These are phyloP conservation scores for Nadsonia starkeyi-henricii DNA, from an alignment of 1,139 yeast species.

Conservation along the genomic window DNA sequence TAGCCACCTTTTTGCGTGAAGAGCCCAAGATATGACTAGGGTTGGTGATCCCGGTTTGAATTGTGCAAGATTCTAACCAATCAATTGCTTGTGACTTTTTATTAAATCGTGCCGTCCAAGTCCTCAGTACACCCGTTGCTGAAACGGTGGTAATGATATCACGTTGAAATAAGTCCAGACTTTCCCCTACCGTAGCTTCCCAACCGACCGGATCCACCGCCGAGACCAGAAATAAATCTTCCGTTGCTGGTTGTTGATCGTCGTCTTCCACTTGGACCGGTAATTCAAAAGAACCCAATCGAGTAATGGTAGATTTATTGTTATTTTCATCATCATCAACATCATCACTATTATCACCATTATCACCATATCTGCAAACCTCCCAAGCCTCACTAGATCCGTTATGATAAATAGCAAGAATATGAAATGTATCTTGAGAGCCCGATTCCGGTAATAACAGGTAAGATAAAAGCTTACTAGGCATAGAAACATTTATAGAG, in stretches of 20 bases:
- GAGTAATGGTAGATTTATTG: constrained; percentile 8
- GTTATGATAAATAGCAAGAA: constrained; percentile 29
- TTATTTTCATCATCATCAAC: no score
- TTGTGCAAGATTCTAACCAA: constrained; percentile 39
- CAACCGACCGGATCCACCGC: constrained; percentile 59
- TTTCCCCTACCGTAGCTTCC: constrained; percentile 25
- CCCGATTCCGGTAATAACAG: constrained; percentile 34
- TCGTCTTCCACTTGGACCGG: constrained; percentile 6
- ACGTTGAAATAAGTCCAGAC: constrained; percentile 27
- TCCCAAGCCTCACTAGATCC: constrained; percentile 12
- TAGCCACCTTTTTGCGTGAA: constrained; percentile 58
- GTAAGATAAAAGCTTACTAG: constrained; percentile 27
- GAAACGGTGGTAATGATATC: constrained; percentile 49
- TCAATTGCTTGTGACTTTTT: constrained; percentile 6
- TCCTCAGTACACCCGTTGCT: constrained; percentile 37
- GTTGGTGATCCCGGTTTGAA: constrained; percentile 42
- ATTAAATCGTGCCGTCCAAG: constrained; percentile 25
- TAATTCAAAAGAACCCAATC: constrained; percentile 12
- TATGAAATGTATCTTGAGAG: constrained; percentile 26
- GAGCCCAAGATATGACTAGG: constrained; percentile 56
- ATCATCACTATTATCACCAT: neutral
- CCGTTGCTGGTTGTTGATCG: constrained; percentile 7
- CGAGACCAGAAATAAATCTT: constrained; percentile 34
- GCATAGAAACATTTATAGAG: constrained; percentile 10
- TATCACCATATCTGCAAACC: constrained; percentile 11